Base-by-base conservation (phyloP, 257 asterid genomes). In the Apocynum venetum region DNA sequence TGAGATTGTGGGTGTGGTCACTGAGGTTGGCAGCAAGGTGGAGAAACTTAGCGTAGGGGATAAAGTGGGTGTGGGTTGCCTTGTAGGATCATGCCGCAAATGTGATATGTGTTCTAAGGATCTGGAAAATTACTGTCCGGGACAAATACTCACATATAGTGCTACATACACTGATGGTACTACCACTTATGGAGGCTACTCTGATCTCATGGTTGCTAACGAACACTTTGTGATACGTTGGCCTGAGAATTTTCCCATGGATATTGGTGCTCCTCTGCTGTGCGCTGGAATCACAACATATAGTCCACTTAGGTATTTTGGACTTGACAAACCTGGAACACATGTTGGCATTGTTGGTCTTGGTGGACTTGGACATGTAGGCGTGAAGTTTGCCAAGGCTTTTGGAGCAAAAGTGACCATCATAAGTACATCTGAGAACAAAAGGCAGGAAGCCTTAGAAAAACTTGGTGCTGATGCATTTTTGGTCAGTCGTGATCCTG, bases 231-330 rank as follows among this genome's bases (percentile, higher is more conserved):
- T 84, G 11, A 40, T 90, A 13, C 88, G 73, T 15, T 88, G 92
- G 92, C 95, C 92, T 2, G 87, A 85, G 11, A 83, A 82, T 75
- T 61, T 89, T 13, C 89, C 94, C 35, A 82, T 83, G 12, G 90
- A 86, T 15, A 31, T 55, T 2, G 92, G 91, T 3, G 91, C 94
- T 36, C 92, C 91, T 38, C 84, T 89, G 44, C 82, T 86, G 4
- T 88, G 95, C 13, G 92, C 92, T 0, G 93, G 95, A 8, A 87
- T 90, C 25, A 90, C 95, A 0, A 86, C 92, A 3, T 88, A 89
- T 79, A 88, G 90, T 66, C 90, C 94, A 0, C 61, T 86, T 84
- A 77, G 76, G 73, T 73, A 88, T 73, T 88, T n/a, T 12, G 90
- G 89, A 12, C 92, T 89, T 3, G 88, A 89, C 49, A 89, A 89